Conservation (phyloP, 1,284 basidiomycete species). For the Serendipita sp. region DNA sequence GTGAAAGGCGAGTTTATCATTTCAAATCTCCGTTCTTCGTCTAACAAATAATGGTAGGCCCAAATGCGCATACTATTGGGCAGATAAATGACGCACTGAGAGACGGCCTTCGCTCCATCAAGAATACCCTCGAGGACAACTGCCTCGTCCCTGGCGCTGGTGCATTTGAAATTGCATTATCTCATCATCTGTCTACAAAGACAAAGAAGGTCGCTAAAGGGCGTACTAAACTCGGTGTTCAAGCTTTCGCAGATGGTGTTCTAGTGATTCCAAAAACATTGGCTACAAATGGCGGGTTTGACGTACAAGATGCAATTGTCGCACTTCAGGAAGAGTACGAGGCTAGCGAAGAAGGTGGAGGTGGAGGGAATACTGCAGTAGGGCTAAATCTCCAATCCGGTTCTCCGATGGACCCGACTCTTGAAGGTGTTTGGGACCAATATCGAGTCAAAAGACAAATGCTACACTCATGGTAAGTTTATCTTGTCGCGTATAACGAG, state of each 20-base stretch:
- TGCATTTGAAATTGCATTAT: slow-evolving; percentile 93
- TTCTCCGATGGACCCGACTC: slow-evolving; percentile 91
- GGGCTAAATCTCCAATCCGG: slow-evolving; percentile 89
- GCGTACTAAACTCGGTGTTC: slow-evolving; percentile 92
- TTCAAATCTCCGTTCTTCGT: not conserved
- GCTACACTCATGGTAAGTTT: slow-evolving; percentile 80
- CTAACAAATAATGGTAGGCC: slow-evolving; percentile 29
- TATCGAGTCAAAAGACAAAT: slow-evolving; percentile 98
- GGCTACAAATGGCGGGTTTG: slow-evolving; percentile 91
- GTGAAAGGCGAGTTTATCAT: slow-evolving; percentile 59
- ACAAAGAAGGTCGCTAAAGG: slow-evolving; percentile 79
- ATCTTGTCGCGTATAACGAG: slow-evolving; percentile 5
- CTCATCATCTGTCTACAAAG: slow-evolving; percentile 49
- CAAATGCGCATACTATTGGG: slow-evolving; percentile 89
- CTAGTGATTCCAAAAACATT: slow-evolving; percentile 94
- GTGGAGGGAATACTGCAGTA: slow-evolving; percentile 70
- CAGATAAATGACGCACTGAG: slow-evolving; percentile 96
- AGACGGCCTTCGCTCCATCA: slow-evolving; percentile 90
- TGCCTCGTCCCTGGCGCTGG: slow-evolving; percentile 87
- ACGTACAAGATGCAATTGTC: slow-evolving; percentile 92
- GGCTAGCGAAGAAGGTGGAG: slow-evolving; percentile 66
- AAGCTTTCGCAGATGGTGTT: slow-evolving; percentile 92
- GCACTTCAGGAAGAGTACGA: slow-evolving; percentile 49
- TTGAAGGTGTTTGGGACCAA: slow-evolving; percentile 94
- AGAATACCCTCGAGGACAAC: slow-evolving; percentile 91